These are phyloP conservation scores for Tylopilus plumbeoviolaceoides DNA, from an alignment of 768 basidiomycete genomes.

Conservation along the genomic window DNA sequence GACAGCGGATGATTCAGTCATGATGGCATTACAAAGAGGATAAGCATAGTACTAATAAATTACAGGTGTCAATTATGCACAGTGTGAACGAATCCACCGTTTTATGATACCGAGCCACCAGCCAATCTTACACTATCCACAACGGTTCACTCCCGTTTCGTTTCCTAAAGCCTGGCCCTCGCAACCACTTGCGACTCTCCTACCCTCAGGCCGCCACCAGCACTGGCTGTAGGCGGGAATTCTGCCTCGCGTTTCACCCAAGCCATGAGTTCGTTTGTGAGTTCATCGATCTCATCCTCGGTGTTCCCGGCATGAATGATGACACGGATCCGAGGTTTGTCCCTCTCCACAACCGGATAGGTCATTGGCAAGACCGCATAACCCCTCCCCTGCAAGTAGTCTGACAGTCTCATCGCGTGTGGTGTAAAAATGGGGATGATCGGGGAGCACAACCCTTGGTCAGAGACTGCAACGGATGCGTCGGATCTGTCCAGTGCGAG, in stretches of 20 bases:
- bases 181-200: background rate
- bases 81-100: background rate
- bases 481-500: background rate
- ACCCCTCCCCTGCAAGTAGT: conserved; percentile 13
- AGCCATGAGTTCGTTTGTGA: conserved; percentile 6
- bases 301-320: conserved; percentile 17
- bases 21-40: background rate
- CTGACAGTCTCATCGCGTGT: conserved; percentile 3
- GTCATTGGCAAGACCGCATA: conserved; percentile 10
- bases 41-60: background rate
- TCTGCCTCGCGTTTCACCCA: conserved; percentile 7
- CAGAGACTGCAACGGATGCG: background rate
- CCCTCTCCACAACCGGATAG: conserved; percentile 8
- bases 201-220: background rate
- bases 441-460: conserved; percentile 11
- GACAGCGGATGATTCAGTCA: too few relatives aligned
- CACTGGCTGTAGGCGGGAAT: background rate
- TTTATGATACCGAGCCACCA: background rate
- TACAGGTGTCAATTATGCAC: background rate
- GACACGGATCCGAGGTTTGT: conserved; percentile 15
- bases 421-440: conserved; percentile 20
- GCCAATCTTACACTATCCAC: background rate
- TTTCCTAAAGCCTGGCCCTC: conserved; percentile 15
- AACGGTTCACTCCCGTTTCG: background rate
- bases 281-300: conserved; percentile 11